Conservation (phyloP, 2,329 filamentous ascomycete genomes). For the Colletotrichum navitas region DNA sequence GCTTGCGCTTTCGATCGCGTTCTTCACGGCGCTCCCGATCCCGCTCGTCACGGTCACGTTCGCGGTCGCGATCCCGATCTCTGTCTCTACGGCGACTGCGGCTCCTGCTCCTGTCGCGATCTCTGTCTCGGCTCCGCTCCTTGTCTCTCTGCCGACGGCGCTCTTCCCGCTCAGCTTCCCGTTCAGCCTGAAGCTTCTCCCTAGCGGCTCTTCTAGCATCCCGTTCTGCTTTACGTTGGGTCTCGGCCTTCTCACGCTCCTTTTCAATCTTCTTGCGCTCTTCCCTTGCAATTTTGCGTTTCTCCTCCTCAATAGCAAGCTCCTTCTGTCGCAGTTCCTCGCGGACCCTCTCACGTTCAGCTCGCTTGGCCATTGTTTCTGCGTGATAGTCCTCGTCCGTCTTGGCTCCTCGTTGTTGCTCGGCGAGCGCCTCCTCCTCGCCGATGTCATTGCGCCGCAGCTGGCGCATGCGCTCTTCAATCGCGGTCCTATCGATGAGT, state of each 20-base stretch:
- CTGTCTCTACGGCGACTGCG: slow-evolving; percentile 44
- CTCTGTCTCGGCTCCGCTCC: slow-evolving; percentile 55
- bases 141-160: slow-evolving; percentile 60
- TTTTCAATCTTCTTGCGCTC: slow-evolving; percentile 65
- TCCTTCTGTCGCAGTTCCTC: slow-evolving; percentile 71
- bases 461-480: slow-evolving; percentile 77
- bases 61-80: slow-evolving; percentile 48
- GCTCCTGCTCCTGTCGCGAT: slow-evolving; percentile 51
- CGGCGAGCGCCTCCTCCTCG: slow-evolving; percentile 74
- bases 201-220: slow-evolving; percentile 62
- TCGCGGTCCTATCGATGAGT: slow-evolving; percentile 76
- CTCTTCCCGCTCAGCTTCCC: slow-evolving; percentile 68
- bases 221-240: slow-evolving; percentile 63
- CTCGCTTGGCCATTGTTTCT: slow-evolving; percentile 71
- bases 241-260: slow-evolving; percentile 63
- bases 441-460: slow-evolving; percentile 77
- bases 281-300: slow-evolving; percentile 68
- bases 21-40: slow-evolving; percentile 48
- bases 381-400: slow-evolving; percentile 80
- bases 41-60: slow-evolving; percentile 49
- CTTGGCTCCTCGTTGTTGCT: slow-evolving; percentile 75
- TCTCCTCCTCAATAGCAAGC: slow-evolving; percentile 72
- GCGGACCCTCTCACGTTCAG: slow-evolving; percentile 71
- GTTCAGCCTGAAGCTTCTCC: slow-evolving; percentile 56
- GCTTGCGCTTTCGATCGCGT: slow-evolving; percentile 50